Conservation (phyloP, 225 moss, liverwort and hornwort genomes). For the Marchantia paleacea region DNA sequence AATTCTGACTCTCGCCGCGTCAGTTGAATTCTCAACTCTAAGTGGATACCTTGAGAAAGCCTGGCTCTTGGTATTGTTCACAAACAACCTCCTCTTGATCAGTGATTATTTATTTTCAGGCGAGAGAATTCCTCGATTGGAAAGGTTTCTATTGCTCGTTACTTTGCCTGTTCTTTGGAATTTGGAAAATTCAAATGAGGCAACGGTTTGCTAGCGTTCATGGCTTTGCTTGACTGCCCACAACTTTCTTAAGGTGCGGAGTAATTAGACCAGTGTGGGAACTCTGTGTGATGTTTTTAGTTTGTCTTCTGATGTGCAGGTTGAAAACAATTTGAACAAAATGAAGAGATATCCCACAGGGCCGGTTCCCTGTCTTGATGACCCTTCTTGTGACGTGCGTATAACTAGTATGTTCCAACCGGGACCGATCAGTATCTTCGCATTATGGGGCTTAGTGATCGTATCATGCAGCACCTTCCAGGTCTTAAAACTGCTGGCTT, state of each 20-base stretch:
- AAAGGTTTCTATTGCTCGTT: too few relatives aligned
- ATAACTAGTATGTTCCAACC: slow-evolving; percentile 55
- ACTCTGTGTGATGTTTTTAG: neutral
- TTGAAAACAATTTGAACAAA: slow-evolving; percentile 4
- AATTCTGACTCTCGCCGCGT: neutral
- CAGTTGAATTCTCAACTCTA: neutral
- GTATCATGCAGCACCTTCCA: slow-evolving; percentile 38
- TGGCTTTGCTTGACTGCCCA: too few relatives aligned
- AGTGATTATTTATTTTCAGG: neutral
- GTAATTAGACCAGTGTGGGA: neutral
- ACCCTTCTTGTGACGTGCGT: slow-evolving; percentile 57
- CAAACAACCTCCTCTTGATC: neutral
- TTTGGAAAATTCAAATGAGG: too few relatives aligned
- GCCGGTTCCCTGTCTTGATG: slow-evolving; percentile 50
- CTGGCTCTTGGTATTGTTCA: slow-evolving; percentile 13
- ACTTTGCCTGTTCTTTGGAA: too few relatives aligned
- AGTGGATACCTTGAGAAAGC: slow-evolving; percentile 1
- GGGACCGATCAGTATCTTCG: slow-evolving; percentile 49
- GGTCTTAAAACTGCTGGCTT: slow-evolving; percentile 40
- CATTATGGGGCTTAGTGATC: slow-evolving; percentile 52
- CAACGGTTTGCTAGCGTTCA: neutral
- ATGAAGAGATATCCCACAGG: slow-evolving; percentile 66
- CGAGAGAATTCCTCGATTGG: neutral
- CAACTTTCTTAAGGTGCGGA: neutral
- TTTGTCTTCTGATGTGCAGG: slow-evolving; percentile 21